Base-by-base conservation (phyloP, 768 basidiomycete genomes). In the Kwoniella pini region DNA sequence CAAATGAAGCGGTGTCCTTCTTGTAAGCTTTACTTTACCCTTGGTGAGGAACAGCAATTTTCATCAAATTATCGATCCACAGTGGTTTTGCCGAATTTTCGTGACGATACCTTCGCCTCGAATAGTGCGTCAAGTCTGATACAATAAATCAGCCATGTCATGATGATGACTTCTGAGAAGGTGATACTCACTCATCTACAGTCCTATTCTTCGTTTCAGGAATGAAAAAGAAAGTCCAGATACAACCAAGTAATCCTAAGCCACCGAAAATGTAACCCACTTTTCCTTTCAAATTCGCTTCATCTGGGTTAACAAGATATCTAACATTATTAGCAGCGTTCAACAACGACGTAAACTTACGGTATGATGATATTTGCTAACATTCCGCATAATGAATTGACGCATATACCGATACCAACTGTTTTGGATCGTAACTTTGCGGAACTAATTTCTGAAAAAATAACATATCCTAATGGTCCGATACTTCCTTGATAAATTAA, bases 241-340 rank as follows among this genome's bases (percentile, higher is more conserved):
- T 38, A 6, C 19, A 33, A 12, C 45, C 56, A 19, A 57, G n/a
- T 19, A 43, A 24, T 3, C 53, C 40, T 42, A 63, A 31, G 13
- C 62, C 62, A 39, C 55, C 55, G 42, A 57, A 63, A 36, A 63
- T 58, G 13, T 44, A 63, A 9, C 62, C 62, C 28, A 63, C 56
- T 42, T 38, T 66, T 21, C 67, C 67, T 22, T 62, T 42, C 17
- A 66, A 50, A 42, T 66, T 62, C 10, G 60, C 64, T 26, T 66
- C 60, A 31, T 66, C 49, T 12, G 64, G 64, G 27, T 66, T 66
- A 51, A 66, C 51, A 19, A 60, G 43, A 33, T 60, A 60, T 26
- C 53, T 54, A 21, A 19, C 12, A 24, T n/a, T 27, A 43, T 54
- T 43, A 54, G 53, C 39, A 13, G 4, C 27, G 17, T n/a, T 43